These are phyloP conservation scores for Colletotrichum coccodes DNA, from an alignment of 2,329 filamentous ascomycete species.

Conservation along the genomic window DNA sequence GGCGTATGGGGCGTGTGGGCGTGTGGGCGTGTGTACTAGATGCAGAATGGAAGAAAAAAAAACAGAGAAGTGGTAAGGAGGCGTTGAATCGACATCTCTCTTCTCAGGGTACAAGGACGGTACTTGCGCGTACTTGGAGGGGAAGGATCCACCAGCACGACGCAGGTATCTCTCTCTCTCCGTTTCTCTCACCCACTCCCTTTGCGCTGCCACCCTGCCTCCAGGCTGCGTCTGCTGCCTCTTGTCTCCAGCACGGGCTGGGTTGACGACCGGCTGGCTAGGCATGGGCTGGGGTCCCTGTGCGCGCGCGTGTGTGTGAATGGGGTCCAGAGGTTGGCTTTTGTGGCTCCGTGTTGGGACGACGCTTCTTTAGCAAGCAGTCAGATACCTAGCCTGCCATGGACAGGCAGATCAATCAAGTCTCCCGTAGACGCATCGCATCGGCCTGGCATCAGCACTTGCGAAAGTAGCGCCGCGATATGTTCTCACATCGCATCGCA, in stretches of 20 bases:
- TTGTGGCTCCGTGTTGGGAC: conserved; percentile 32
- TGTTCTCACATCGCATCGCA: conserved; percentile 5
- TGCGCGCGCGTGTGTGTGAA: conserved; percentile 12
- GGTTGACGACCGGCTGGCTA: conserved; percentile 15
- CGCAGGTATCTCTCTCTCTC: conserved; percentile 20
- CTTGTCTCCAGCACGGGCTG: conserved; percentile 28
- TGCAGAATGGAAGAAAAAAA: conserved; percentile 14
- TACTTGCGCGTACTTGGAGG: conserved; percentile 31
- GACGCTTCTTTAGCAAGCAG: conserved; percentile 31
- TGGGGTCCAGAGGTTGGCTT: conserved; percentile 28
- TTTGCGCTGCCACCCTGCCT: neutral
- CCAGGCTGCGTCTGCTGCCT: conserved; percentile 25
- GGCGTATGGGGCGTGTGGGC: conserved; percentile 1
- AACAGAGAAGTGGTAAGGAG: conserved; percentile 19
- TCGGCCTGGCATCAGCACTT: conserved; percentile 32
- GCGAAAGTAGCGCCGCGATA: conserved; percentile 26
- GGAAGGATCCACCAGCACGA: conserved; percentile 16
- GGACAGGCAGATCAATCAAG: conserved; percentile 10
- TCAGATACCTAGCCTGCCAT: conserved; percentile 2
- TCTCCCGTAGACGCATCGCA: conserved; percentile 13
- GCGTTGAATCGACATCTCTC: conserved; percentile 19
- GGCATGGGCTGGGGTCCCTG: conserved; percentile 10
- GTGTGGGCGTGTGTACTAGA: conserved; percentile 8
- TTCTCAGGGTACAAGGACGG: conserved; percentile 12
- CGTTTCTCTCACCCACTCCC: neutral